Evolutionary conservation across 352 stramenopile genomes (phyloP).

Genomic region (Thalassiosira ordinaria): DNA sequence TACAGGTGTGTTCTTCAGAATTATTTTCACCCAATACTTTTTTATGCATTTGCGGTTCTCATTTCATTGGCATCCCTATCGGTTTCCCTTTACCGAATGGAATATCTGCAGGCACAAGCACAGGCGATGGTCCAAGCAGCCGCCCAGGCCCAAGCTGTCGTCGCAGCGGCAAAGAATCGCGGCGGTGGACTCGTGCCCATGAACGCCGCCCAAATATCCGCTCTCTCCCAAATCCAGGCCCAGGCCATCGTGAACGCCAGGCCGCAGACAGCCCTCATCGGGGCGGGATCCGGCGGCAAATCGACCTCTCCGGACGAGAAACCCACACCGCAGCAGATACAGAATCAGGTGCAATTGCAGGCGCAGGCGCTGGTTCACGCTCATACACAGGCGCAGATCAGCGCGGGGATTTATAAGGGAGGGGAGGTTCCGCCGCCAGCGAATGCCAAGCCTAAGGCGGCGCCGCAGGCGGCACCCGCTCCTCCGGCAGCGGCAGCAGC

Average conservation of each 20-base stretch:
- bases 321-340: constrained; percentile 68
- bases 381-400: constrained; percentile 81
- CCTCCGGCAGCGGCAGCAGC: too few relatives aligned
- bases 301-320: constrained; percentile 38
- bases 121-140: constrained; percentile 84
- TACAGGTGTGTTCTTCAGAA: constrained; percentile 59
- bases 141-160: constrained; percentile 83
- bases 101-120: constrained; percentile 69
- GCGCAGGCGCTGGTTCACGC: constrained; percentile 74
- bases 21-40: constrained; percentile 10
- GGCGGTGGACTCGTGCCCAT: constrained; percentile 78
- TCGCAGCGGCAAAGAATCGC: constrained; percentile 76
- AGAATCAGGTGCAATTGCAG: constrained; percentile 83
- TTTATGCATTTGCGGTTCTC: too few relatives aligned
- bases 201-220: constrained; percentile 76
- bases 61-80: too few relatives aligned
- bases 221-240: constrained; percentile 79
- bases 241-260: constrained; percentile 84
- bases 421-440: constrained; percentile 47
- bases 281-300: constrained; percentile 36
- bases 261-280: constrained; percentile 56
- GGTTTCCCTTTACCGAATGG: too few relatives aligned
- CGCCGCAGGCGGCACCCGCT: constrained; percentile 3
- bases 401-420: constrained; percentile 77
- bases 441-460: constrained; percentile 2